Base-by-base conservation (phyloP, 495 filamentous ascomycete species). In the Rusavskia elegans region DNA sequence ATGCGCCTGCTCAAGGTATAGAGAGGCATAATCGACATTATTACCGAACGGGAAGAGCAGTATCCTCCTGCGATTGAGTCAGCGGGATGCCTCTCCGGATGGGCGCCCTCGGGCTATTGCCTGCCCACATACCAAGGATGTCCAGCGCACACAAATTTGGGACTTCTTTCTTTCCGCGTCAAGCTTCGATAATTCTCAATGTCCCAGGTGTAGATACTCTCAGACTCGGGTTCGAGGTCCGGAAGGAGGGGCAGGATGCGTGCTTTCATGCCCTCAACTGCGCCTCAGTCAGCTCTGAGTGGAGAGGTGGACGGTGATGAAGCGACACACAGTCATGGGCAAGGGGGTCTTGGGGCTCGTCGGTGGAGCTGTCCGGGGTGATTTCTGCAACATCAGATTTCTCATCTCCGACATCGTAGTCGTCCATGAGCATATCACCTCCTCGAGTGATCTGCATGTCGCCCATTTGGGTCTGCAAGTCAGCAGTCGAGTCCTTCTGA, bases 31-130 rank as follows among this genome's bases (percentile, higher is more conserved):
- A 57, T 97, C 90, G 42, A 85, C 81, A 55, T 92, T 86, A 59
- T 99, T 99, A 44, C 92, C 92, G 46, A 80, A 86, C 0, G 92
- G 92, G 63, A 96, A 99, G 57, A 97, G 87, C 21, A 99, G 80
- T 60, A 97, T 82, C 50, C 59, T 59, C 59, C 59, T 62, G 49
- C 20, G 10, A 45, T 17, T 29, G 37, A 20, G 50, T 60, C 55
- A 60, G 44, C 16, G 14, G 39, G 10, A 42, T 52, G 17, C 20
- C 19, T 45, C 41, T 9, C n/a, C 30, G 5, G 14, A 27, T 8
- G 35, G 41, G 14, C 42, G 5, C 16, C 19, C 35, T 37, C 49
- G 27, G 52, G 41, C 9, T 8, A 29, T 30, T 16, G 6, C 5
- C 27, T 29, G 20, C 23, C 37, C 29, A 70, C 80, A 61, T 66